Base-by-base conservation (phyloP, 495 filamentous ascomycete species). In the Neurospora sp. region DNA sequence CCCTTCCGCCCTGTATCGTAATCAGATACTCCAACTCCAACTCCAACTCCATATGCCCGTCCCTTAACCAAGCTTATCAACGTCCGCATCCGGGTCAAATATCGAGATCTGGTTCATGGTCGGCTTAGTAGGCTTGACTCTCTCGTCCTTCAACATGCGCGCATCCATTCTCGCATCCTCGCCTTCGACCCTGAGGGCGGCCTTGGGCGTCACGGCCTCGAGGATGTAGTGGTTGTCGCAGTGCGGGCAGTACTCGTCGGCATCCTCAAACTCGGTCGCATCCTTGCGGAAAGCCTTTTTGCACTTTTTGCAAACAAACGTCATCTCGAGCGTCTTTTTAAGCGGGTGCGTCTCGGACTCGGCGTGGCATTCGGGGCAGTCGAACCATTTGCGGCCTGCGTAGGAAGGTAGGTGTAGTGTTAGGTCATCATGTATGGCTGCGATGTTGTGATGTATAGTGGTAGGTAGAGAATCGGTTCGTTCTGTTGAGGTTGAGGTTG, bases 221-320 rank as follows among this genome's bases (percentile, higher is more conserved):
- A 98, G 82, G 31, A 98, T 91, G 79, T 94, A 99, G 82, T 98
- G 96, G 81, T 99, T 99, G 81, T 99, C 96, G 85, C 96, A 99
- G 83, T 97, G 92, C n/a, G 96, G 96, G 84, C 96, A 98, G 85
- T 97, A 98, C 82, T 99, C 96, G 85, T 99, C 96, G 80, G 93
- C 93, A 75, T 98, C 96, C 77, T 99, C 96, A 78, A 97, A 97
- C 79, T 97, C 92, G 70, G 87, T 81, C 20, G 90, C 89, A 77
- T 98, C 92, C 83, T 98, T 99, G 68, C 96, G 91, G 86, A 99
- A 99, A 81, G 90, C 93, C 84, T 98, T 98, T 75, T 91, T 93
- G 89, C 96, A 99, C 84, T 99, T 99, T 73, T 99, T 99, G 87
- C 96, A 99, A 37, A 91, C 94, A 77, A 99, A 98, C 0, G 79